Evolutionary conservation across 2,329 filamentous ascomycete species (phyloP), one percentile per base, ranked within the genome.

Genomic region (Fusarium sp.): DNA sequence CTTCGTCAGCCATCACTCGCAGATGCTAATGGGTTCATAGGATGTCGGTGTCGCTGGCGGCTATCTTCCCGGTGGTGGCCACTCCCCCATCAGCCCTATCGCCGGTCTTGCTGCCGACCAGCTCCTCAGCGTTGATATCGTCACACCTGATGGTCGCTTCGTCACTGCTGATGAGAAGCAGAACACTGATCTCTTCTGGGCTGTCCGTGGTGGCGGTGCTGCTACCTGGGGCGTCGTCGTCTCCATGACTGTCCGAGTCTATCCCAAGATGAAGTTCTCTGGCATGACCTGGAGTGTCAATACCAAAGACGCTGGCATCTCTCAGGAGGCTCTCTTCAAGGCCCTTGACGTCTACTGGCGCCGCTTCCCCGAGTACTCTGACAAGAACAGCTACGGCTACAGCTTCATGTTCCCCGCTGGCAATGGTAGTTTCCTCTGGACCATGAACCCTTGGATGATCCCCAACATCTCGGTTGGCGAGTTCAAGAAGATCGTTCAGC

Each of bases 101-200:
- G 88, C 87, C 58, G 90, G 90, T 15, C 81, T 93, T 3, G 88
- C 81, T 20, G 89, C 89, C 1, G 90, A 92, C 73, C 87, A 92
- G 62, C 84, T 87, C 2, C 81, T 92, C 3, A 83, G 86, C 60
- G 87, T 82, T 66, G 84, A 89, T 61, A 87, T 90, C 0, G 84
- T 92, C 22, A 87, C 85, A 6, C 86, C 84, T 0, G 77, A 78
- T 22, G 89, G 89, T 1, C 67, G 82, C 20, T 77, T 86, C 36
- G 70, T 90, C 5, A 85, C 79, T 10, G 88, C 88, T 1, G 45
- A 69, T 0, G 59, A 75, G 60, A 68, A 80, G 5, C 68, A 85
- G 15, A 87, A 90, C 66, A 63, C 81, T 0, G 89, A 91, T 59
- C 82, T 92, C 6, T 91, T 89, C 81, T 92, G 89, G 89, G 90